Percentiles rank a stretch among this genome's conserved stretches.
Evolutionary conservation across 805 yeast genomes (phyloP).

Genomic region (Clavispora asparagi): DNA sequence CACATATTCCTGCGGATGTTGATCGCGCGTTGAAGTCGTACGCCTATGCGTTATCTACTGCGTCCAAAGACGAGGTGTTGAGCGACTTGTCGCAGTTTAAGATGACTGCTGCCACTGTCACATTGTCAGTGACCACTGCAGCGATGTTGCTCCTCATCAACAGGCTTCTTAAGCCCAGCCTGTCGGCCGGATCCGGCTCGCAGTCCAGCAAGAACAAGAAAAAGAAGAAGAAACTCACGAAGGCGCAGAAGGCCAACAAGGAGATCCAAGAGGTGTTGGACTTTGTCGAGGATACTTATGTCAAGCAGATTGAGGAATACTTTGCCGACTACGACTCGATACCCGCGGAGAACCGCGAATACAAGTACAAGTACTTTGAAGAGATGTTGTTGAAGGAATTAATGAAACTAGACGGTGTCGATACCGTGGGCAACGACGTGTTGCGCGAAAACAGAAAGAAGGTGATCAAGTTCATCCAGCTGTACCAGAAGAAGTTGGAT

Average conservation of each 20-base stretch:
- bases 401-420: conserved; percentile 63
- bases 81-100: conserved; percentile 26
- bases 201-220: conserved; percentile 8
- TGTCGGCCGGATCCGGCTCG: background rate
- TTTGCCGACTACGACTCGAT: conserved; percentile 7
- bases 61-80: conserved; percentile 20
- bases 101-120: conserved; percentile 30
- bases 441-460: conserved; percentile 56
- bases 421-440: conserved; percentile 43
- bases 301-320: conserved; percentile 21
- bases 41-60: conserved; percentile 7
- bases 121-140: conserved; percentile 25
- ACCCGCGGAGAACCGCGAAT: conserved; percentile 25
- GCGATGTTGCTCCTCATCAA: conserved; percentile 24
- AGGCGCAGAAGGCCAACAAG: conserved; percentile 36
- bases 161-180: conserved; percentile 8
- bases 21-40: conserved; percentile 6
- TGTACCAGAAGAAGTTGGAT: conserved; percentile 53
- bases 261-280: conserved; percentile 37
- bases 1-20: conserved; percentile 1
- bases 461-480: conserved; percentile 57
- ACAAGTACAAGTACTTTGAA: conserved; percentile 53
- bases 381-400: conserved; percentile 65
- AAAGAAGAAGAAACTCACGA: conserved; percentile 33
- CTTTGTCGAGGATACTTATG: conserved; percentile 35